Evolutionary conservation across 139 green algal genomes (phyloP), one percentile per base, ranked within the genome.

Genomic region (Microglena sp.): DNA sequence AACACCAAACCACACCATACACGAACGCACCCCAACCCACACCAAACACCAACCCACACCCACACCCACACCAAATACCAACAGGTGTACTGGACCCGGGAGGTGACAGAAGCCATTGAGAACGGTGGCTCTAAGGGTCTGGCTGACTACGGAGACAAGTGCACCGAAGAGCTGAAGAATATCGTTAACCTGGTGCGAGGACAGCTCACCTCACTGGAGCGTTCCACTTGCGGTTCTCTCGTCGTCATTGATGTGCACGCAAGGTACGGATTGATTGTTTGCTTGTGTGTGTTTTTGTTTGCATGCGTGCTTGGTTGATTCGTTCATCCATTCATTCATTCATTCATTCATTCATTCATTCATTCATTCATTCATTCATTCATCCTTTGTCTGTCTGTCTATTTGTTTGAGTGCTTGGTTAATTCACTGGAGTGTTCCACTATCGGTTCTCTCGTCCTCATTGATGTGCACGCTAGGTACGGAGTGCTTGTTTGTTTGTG

Each of bases 191-290:
- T 59, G 29, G 83, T 90, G 33, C 75, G 84, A 8, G 81, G 84
- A 11, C 66, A 87, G 72, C 74, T 90, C 36, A 79, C 69, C 7
- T 70, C 24, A 0, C 62, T 89, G 62, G 70, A 89, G 77, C 75
- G 82, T 1, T 57, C 73, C 28, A 89, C 79, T 4, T 83, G 80
- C 71, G 77, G 77, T 27, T 73, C 79, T 2, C 72, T 89, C 35
- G 79, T 89, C 44, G 80, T 86, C 1, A 84, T 89, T 36, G 82
- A 89, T 62, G 82, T 89, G 72, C 82, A 89, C 66, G 79, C 82
- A 5, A 70, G 82, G 18, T 64, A 75, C 43, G 78, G 85, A 46
- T 75, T 71, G 7, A 59, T 46, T 0, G 26, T 59, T 50, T 11
- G 40, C 40, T 11, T 50, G 40, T 50, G 40, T 18, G 18, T 11